Percentiles rank a stretch among this genome's conserved stretches.
phyloP scores from a whole-genome alignment of 2,329 filamentous ascomycete species.

The Dactylonectria macrodidyma region DNA sequence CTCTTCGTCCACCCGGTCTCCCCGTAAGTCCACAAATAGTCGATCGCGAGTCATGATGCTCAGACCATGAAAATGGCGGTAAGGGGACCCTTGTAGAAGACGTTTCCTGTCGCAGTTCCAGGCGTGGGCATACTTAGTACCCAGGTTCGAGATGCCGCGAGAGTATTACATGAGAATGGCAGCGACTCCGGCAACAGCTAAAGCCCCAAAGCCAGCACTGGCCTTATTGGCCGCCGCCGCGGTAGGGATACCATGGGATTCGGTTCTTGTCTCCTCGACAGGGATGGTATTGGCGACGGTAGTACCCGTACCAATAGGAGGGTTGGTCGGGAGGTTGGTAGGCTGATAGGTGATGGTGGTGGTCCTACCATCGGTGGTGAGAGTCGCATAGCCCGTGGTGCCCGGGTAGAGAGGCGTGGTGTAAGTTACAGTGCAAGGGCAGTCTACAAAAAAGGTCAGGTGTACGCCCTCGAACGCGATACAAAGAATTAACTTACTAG shows the following conservation, averaged over 20 bases:
- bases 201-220: slow-evolving; percentile 53
- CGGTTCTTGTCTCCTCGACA: slow-evolving; percentile 17
- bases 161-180: slow-evolving; percentile 54
- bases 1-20: neutral
- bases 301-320: slow-evolving; percentile 2
- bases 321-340: slow-evolving; percentile 22
- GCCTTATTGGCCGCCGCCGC: slow-evolving; percentile 57
- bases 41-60: neutral
- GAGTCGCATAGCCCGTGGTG: slow-evolving; percentile 18
- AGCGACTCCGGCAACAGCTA: slow-evolving; percentile 57
- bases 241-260: slow-evolving; percentile 48
- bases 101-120: neutral
- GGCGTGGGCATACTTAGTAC: neutral
- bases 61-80: neutral
- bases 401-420: slow-evolving; percentile 21
- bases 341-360: slow-evolving; percentile 22
- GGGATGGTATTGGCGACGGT: slow-evolving; percentile 29
- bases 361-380: slow-evolving; percentile 8
- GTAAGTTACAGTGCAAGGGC: slow-evolving; percentile 61
- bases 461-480: neutral
- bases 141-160: neutral
- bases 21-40: neutral
- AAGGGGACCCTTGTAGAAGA: neutral
- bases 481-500: slow-evolving; percentile 52
- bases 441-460: slow-evolving; percentile 56